A percentile compares a stretch with the other conserved stretches of the same genome.
Conservation (phyloP, 2,329 filamentous ascomycete species). For the Pseudogymnoascus sp. region DNA sequence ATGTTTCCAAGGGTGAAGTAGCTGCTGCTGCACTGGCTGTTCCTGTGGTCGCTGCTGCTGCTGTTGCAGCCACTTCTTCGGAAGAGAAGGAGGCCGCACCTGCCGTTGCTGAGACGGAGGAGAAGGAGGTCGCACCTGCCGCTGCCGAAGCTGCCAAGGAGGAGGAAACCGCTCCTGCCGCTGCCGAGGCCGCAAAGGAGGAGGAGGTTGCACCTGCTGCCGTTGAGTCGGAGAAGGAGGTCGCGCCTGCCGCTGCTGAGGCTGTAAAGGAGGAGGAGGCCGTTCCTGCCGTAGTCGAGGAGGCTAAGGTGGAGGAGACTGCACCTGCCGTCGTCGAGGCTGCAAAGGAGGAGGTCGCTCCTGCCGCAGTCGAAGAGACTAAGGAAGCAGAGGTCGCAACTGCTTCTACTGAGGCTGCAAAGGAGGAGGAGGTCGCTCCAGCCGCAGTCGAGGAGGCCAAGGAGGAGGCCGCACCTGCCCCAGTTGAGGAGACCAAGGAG, state of each 20-base stretch:
- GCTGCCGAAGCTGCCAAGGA: neutral
- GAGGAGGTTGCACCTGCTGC: neutral
- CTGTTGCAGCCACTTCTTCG: neutral
- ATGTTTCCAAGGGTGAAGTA: neutral
- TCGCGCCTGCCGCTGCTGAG: neutral
- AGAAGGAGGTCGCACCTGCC: constrained; percentile 14
- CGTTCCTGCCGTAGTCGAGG: neutral
- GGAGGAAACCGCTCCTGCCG: neutral
- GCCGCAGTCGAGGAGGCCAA: neutral
- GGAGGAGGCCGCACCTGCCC: neutral
- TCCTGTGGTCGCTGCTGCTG: neutral
- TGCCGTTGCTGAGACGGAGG: neutral
- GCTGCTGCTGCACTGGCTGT: neutral
- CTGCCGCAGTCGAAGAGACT: neutral
- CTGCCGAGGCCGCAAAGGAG: neutral
- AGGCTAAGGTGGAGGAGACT: neutral
- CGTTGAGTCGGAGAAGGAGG: neutral
- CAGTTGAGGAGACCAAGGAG: neutral
- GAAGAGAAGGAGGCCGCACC: neutral
- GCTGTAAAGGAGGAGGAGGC: neutral
- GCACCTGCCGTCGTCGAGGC: neutral
- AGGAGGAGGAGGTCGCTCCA: neutral
- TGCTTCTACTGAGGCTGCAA: neutral
- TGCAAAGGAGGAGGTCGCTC: neutral
- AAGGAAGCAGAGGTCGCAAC: neutral